Evolutionary conservation across 805 yeast genomes (phyloP).

Genomic region (Kodamaea jinghongensis): DNA sequence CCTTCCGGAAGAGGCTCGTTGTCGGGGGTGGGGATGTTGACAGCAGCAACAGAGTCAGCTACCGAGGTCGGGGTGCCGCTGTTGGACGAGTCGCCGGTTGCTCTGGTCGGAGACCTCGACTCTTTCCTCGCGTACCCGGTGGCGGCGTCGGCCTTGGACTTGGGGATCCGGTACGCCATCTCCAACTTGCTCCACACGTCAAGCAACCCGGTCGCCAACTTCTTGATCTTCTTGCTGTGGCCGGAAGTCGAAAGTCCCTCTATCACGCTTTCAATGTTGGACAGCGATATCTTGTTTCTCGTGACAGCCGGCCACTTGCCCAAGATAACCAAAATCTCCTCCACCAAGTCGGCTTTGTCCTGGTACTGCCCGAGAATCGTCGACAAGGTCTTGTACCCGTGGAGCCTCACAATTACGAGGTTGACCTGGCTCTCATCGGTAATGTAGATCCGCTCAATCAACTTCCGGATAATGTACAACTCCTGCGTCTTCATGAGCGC

Average conservation of each 20-base stretch:
- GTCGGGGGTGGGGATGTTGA: too few species aligned
- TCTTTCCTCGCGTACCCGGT: slow-evolving; percentile 18
- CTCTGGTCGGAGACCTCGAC: slow-evolving; percentile 16
- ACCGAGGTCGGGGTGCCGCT: slow-evolving; percentile 16
- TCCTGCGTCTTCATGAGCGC: slow-evolving; percentile 79
- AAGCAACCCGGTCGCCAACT: slow-evolving; percentile 45
- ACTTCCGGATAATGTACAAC: slow-evolving; percentile 54
- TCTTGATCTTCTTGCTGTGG: slow-evolving; percentile 25
- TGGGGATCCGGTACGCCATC: slow-evolving; percentile 84
- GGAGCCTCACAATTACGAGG: slow-evolving; percentile 65
- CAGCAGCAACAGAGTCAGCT: slow-evolving; percentile 5
- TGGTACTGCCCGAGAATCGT: slow-evolving; percentile 47
- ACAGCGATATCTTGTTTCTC: slow-evolving; percentile 70
- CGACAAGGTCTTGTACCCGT: slow-evolving; percentile 80
- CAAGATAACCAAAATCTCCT: slow-evolving; percentile 57
- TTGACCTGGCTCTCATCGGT: slow-evolving; percentile 53
- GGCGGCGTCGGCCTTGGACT: slow-evolving; percentile 31
- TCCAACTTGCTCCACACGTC: slow-evolving; percentile 70
- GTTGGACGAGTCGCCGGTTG: not conserved
- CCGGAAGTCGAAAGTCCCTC: slow-evolving; percentile 33
- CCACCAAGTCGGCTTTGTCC: slow-evolving; percentile 38
- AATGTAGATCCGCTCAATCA: slow-evolving; percentile 63
- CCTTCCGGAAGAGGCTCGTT: slow-evolving; percentile 50
- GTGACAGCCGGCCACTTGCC: slow-evolving; percentile 55
- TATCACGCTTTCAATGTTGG: slow-evolving; percentile 68